phyloP scores from a whole-genome alignment of 106 monocot species.

The Cymbidium sinense region DNA sequence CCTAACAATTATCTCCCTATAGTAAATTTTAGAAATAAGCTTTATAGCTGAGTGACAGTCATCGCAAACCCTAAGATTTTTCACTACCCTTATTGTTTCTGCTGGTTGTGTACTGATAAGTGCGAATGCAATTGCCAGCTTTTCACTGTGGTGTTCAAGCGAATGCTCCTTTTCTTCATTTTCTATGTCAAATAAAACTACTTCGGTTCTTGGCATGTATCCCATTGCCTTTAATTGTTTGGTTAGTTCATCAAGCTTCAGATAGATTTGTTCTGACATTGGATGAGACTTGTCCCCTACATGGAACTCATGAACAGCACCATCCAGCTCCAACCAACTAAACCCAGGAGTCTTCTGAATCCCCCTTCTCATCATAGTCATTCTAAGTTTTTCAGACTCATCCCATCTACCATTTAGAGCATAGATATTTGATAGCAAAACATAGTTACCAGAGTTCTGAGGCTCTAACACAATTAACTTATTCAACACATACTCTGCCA shows the following conservation, averaged over 20 bases:
- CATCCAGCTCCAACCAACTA: slow-evolving; percentile 66
- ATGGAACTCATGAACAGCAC: slow-evolving; percentile 59
- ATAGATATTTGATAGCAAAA: slow-evolving; percentile 67
- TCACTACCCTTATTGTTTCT: slow-evolving; percentile 52
- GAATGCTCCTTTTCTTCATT: slow-evolving; percentile 50
- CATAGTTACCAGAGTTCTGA: slow-evolving; percentile 67
- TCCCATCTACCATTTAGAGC: slow-evolving; percentile 52
- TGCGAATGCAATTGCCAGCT: slow-evolving; percentile 45
- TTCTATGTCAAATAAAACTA: slow-evolving; percentile 53
- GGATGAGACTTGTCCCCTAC: slow-evolving; percentile 59
- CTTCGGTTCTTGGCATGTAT: slow-evolving; percentile 31
- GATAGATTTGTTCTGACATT: slow-evolving; percentile 26
- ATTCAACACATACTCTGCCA: slow-evolving; percentile 53
- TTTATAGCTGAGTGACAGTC: slow-evolving; percentile 70
- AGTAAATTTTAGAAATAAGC: slow-evolving; percentile 41
- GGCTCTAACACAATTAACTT: slow-evolving; percentile 59
- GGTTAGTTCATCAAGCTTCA: slow-evolving; percentile 44
- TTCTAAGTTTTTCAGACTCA: slow-evolving; percentile 53
- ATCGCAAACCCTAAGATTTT: slow-evolving; percentile 73
- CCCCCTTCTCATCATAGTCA: slow-evolving; percentile 36
- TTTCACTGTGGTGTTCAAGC: slow-evolving; percentile 47
- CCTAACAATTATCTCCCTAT: slow-evolving; percentile 49
- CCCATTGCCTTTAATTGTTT: slow-evolving; percentile 40
- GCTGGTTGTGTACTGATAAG: slow-evolving; percentile 21
- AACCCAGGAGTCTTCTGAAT: slow-evolving; percentile 61